Evolutionary conservation across 2,329 filamentous ascomycete species (phyloP), one percentile per base, ranked within the genome.

Genomic region (Hysterium pulicare): DNA sequence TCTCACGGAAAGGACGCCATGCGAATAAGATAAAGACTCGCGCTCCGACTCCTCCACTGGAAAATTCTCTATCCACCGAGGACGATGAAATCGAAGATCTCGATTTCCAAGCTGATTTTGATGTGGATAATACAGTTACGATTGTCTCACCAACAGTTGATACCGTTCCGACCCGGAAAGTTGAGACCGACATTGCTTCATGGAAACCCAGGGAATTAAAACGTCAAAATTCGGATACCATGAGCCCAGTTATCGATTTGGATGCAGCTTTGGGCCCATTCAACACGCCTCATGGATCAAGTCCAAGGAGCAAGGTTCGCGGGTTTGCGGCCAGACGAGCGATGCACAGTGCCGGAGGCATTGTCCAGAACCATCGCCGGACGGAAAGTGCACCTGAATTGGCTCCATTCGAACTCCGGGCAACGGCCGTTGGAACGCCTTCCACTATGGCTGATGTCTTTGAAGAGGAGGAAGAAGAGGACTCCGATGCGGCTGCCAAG

Each of bases 261-360:
- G 93, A 98, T 69, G 91, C 90, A 15, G 93, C 91, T 20, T 76
- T 97, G 1, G 90, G 90, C 2, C 90, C 91, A 0, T 95, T 95
- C 67, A 93, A 94, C 57, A 95, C 90, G 0, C 86, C 87, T 20
- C 71, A 82, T 45, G 86, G 83, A 47, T 79, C 81, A 2, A 83
- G 82, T 6, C 81, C 86, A 51, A 73, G 73, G 45, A 75, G 75
- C 1, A 56, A 57, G 9, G 58, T 63, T 41, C 61, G 63, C 24
- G 63, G 65, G 10, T 66, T 66, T 41, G 57, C 53, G 3, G 69
- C 73, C 28, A 82, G 84, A 56, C 78, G 84, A 50, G 79, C 84
- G 45, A 77, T 93, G 61, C 87, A 93, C 63, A 91, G 87, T 59
- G 85, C 86, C 40, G 82, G 79, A 44, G 82, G 84, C 2, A 84